Evolutionary conservation across 768 basidiomycete species (phyloP), one percentile per base, ranked within the genome.

Genomic region (Tylopilus vinaceipallidus): DNA sequence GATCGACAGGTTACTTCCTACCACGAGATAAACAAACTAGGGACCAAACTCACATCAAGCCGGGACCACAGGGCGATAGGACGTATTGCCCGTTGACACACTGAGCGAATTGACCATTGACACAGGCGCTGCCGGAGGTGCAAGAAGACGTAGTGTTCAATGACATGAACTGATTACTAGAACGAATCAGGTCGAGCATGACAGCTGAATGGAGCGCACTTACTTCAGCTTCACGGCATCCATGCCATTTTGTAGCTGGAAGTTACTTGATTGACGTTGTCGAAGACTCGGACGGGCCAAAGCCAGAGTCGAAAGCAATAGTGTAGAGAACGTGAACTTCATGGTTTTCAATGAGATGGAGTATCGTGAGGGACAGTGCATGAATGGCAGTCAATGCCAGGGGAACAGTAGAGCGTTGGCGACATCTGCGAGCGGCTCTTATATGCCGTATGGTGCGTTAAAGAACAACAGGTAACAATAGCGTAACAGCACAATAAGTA

Each of bases 31-130:
- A 2, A 22, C 3, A 8, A 11, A 11, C 13, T n/a, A n/a, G n/a
- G n/a, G n/a, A n/a, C n/a, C 26, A 34, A 30, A 53, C 61, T 40
- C 44, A 64, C 61, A 24, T 37, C 27, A 53, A 42, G 29, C 61
- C 59, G n/a, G 63, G 3, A 29, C 26, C 22, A 30, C 61, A 62
- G 11, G 63, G 14, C 23, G 60, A 56, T 26, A 61, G 43, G 40
- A 69, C 62, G 43, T 71, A 75, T 43, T 61, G 55, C 45, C 79
- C 80, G 26, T 62, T 66, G 14, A 78, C 79, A 58, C 84, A 85
- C 52, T 80, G 80, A 1, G 82, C 82, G 49, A 84, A 78, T 29
- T 73, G 53, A 32, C 64, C 60, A 52, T 69, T 63, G 10, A 82
- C 63, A 56, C 83, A 86, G 8, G 81, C 79, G 33, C 74, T 58